Evolutionary conservation across 1,284 basidiomycete species (phyloP), one percentile per base, ranked within the genome.

Genomic region (Anthracocystis setariae): DNA sequence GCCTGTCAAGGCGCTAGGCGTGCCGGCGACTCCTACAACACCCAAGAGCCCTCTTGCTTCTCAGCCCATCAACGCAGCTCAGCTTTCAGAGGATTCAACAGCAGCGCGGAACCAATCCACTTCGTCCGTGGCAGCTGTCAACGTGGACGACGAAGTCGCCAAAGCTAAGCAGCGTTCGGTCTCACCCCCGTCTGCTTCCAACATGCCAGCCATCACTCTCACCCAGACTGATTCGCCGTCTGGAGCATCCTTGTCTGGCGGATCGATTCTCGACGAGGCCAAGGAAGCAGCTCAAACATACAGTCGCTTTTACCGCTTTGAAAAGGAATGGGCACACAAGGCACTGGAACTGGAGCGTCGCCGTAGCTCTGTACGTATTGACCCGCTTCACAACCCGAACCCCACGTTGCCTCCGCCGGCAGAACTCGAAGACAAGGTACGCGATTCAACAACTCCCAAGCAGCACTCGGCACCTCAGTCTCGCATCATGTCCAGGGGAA

Each of bases 281-380:
- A 72, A 65, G 38, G 46, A 62, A 37, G 63, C 47, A 13, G 63
- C 63, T 21, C 53, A 51, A 29, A 58, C 54, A 21, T 72, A 66
- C 56, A 63, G 59, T 10, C 62, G 63, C 40, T 72, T 72, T 52
- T 72, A 72, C 46, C 59, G 63, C 47, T 72, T 72, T 40, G 68
- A 72, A 47, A 62, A 59, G 33, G 58, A 66, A 48, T 72, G 68
- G 68, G 68, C 68, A 3, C 58, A 72, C 32, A 70, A 70, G 46
- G 67, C 67, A 4, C 57, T 70, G 35, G 67, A 70, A 32, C 24
- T 70, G n/a, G 67, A 70, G 20, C 67, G 61, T 49, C 67, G 67
- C 24, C 67, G 67, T 21, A 57, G 55, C 49, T 70, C 67, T 23
- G 25, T 70, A 13, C 61, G 67, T 43, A 61, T 70, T 32, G 67